These are phyloP conservation scores for Spongispora temasekensis DNA, from an alignment of 1,284 basidiomycete genomes.

Conservation along the genomic window DNA sequence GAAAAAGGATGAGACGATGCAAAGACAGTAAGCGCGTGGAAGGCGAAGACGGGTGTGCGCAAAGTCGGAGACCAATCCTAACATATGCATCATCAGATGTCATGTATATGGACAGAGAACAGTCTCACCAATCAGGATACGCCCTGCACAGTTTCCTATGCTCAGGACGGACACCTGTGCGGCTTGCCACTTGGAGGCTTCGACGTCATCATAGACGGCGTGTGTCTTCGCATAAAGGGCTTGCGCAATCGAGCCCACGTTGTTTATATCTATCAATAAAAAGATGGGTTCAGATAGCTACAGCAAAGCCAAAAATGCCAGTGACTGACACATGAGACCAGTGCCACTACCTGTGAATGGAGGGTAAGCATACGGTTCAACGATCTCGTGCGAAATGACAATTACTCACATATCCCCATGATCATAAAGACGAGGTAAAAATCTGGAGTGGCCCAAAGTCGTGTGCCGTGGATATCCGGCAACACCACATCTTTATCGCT, in stretches of 20 bases:
- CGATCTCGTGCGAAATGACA: not conserved
- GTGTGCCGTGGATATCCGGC: conserved; percentile 51
- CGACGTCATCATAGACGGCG: conserved; percentile 60
- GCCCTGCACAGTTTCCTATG: conserved; percentile 81
- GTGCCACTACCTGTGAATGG: conserved; percentile 73
- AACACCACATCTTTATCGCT: conserved; percentile 19
- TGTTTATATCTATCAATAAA: conserved; percentile 78
- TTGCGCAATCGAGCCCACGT: conserved; percentile 90
- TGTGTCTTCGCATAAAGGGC: conserved; percentile 76
- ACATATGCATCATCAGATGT: not conserved
- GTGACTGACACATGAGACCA: conserved; percentile 85
- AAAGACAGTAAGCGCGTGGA: conserved; percentile 73
- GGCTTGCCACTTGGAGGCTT: conserved; percentile 78
- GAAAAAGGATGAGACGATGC: conserved; percentile 65
- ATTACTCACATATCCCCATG: conserved; percentile 64
- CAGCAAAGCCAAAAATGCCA: not conserved
- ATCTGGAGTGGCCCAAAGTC: conserved; percentile 52
- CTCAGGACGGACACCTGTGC: conserved; percentile 86
- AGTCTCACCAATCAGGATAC: conserved; percentile 71
- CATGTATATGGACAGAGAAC: not conserved
- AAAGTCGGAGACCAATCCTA: conserved; percentile 76
- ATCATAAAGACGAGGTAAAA: conserved; percentile 78
- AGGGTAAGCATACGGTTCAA: conserved; percentile 1
- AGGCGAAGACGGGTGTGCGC: conserved; percentile 57
- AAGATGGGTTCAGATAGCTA: not conserved